Base-by-base conservation (phyloP, 441 rosid species). In the Macaranga tanarius region DNA sequence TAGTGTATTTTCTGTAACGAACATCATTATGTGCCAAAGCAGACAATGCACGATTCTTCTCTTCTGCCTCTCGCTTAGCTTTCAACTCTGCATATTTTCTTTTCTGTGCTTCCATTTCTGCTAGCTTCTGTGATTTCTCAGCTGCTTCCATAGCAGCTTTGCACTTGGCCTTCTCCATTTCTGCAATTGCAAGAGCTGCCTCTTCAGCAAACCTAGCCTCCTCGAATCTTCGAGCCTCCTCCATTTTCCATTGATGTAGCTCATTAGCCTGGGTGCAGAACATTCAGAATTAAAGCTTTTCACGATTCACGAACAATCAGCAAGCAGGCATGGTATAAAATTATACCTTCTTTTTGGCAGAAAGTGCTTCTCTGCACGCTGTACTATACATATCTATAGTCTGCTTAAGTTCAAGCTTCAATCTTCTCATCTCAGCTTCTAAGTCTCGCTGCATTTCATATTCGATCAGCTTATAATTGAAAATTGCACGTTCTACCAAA, bases 301-400 rank as follows among this genome's bases (percentile, higher is more conserved):
- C 5, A 5, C 2, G 10, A 56, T 56, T 20, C 12, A 6, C 17
- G 15, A 48, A 13, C 5, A 48, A 16, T 48, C 52, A 48, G 23
- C 62, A 57, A 50, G 15, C 16, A 40, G 8, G 50, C 62, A 42
- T 31, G 50, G 50, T 23, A 23, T 28, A 57, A 65, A 1, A 60
- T 72, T 81, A 0, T 64, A 92, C 98, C 88, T 82, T 87, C 79
- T 77, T 84, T 73, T 90, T 88, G 26, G 93, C 92, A 12, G 81
- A 67, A 22, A 94, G 84, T 75, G 97, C 97, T 86, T 90, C 97
- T 78, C 87, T 89, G 85, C 96, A 92, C 65, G 96, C 97, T 67
- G 86, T 77, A 81, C 92, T 86, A 65, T 92, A 92, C 95, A 90
- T 83, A 71, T 89, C 95, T 83, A 94, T 90, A 62, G 97, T 94